A percentile compares a stretch with the other conserved stretches of the same genome.
phyloP scores from a whole-genome alignment of 306 rosid genomes.

The Cucurbita maxima region DNA sequence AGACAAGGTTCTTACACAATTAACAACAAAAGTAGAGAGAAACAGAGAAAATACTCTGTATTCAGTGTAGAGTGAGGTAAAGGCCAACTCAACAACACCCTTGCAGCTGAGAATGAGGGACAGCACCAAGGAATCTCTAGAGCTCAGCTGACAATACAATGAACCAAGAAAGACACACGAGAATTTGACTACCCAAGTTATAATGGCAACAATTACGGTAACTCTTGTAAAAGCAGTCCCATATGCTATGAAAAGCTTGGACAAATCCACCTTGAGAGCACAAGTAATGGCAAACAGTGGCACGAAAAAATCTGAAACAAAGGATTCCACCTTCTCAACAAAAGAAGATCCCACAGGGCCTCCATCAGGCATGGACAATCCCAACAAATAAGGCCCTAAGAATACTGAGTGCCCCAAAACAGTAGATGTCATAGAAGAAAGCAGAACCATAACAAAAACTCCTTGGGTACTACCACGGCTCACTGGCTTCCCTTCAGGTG shows the following conservation, averaged over 20 bases:
- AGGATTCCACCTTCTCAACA: constrained; percentile 25
- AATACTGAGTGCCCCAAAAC: constrained; percentile 9
- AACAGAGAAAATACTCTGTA: background rate
- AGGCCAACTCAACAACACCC: constrained; percentile 36
- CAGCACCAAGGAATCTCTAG: constrained; percentile 25
- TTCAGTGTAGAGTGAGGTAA: constrained; percentile 7
- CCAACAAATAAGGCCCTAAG: constrained; percentile 41
- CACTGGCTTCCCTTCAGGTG: constrained; percentile 17
- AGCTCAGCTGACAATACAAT: constrained; percentile 22
- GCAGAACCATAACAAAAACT: constrained; percentile 3
- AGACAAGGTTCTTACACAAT: too few species aligned
- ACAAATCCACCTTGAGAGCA: constrained; percentile 27
- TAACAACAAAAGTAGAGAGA: too few species aligned
- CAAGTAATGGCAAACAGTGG: constrained; percentile 37
- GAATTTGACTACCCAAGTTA: constrained; percentile 8
- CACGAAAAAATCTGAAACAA: constrained; percentile 21
- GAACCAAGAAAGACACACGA: constrained; percentile 8
- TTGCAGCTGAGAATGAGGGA: constrained; percentile 40
- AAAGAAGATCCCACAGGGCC: constrained; percentile 49
- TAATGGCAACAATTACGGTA: background rate
- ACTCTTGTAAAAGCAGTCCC: background rate
- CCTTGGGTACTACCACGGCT: background rate
- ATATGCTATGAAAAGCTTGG: background rate
- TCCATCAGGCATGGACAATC: constrained; percentile 51
- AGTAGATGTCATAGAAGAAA: constrained; percentile 9